Conservation (phyloP, 2,329 filamentous ascomycete genomes). For the Aspergillus amoenus region DNA sequence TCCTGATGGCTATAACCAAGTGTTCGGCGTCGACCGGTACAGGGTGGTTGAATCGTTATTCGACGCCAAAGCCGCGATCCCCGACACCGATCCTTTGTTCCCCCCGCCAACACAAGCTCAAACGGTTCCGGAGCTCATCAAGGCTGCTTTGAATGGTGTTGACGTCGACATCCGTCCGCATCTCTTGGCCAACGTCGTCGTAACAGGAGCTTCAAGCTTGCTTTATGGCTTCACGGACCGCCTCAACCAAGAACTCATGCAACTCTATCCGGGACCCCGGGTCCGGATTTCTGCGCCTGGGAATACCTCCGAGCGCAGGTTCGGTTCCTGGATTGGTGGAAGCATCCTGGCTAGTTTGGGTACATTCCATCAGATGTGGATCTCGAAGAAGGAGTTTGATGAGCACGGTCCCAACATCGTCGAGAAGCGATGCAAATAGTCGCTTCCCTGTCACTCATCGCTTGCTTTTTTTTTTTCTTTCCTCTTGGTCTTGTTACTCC, state of each 20-base stretch:
- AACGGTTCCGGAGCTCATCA: conserved; percentile 81
- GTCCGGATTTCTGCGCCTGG: conserved; percentile 88
- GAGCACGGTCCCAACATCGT: conserved; percentile 89
- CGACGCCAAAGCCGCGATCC: conserved; percentile 75
- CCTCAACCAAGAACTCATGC: conserved; percentile 77
- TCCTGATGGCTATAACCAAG: conserved; percentile 93
- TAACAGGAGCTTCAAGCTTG: conserved; percentile 84
- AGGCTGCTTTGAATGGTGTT: conserved; percentile 71
- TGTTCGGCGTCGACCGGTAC: conserved; percentile 88
- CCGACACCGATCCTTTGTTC: conserved; percentile 44
- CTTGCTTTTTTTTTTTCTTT: neutral
- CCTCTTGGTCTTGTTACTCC: neutral
- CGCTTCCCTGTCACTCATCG: neutral
- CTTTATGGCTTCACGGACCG: conserved; percentile 91
- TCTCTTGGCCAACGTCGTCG: conserved; percentile 84
- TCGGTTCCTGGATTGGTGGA: conserved; percentile 93
- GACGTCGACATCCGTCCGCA: conserved; percentile 86
- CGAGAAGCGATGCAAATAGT: conserved; percentile 91
- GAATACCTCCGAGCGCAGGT: conserved; percentile 82
- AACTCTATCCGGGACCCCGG: conserved; percentile 78
- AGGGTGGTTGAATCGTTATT: conserved; percentile 85
- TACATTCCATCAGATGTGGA: conserved; percentile 99
- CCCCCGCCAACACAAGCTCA: conserved; percentile 66
- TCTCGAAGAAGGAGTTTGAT: conserved; percentile 94
- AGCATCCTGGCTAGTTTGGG: conserved; percentile 94